Evolutionary conservation across 345 rosid species (phyloP).

Genomic region (Zanthoxylum bungeanum): DNA sequence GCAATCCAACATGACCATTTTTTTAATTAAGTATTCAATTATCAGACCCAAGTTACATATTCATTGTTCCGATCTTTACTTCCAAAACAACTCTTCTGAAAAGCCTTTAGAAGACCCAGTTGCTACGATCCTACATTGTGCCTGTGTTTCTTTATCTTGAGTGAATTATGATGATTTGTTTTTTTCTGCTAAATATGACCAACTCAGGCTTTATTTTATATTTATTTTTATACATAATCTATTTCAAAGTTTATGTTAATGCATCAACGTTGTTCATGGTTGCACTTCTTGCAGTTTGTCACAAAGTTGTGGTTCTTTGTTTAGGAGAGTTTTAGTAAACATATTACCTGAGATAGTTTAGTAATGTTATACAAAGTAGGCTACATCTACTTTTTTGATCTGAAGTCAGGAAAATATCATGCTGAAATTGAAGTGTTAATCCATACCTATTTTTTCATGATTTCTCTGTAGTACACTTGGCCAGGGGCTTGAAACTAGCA

Average conservation of each 20-base stretch:
- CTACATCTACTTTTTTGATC: background rate
- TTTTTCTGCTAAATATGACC: background rate
- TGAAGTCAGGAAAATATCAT: background rate
- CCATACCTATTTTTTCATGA: slow-evolving; percentile 15
- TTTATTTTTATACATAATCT: background rate
- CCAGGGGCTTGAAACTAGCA: slow-evolving; percentile 93
- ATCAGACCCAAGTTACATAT: background rate
- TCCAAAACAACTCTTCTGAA: background rate
- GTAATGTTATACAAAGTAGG: background rate
- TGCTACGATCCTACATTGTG: background rate
- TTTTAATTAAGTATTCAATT: background rate
- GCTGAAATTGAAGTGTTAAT: background rate
- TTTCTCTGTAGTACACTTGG: slow-evolving; percentile 77
- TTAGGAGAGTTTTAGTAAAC: background rate
- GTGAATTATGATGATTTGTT: background rate
- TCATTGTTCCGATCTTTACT: background rate
- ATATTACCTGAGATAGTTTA: background rate
- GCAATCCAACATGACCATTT: background rate
- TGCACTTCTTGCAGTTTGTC: background rate
- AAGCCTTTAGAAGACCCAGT: background rate
- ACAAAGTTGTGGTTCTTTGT: background rate
- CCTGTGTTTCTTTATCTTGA: background rate
- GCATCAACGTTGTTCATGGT: background rate
- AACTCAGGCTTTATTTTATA: background rate
- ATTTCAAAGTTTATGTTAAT: background rate